Evolutionary conservation across 2,329 filamentous ascomycete species (phyloP), one percentile per base, ranked within the genome.

Genomic region (Diaporthe ilicicola): DNA sequence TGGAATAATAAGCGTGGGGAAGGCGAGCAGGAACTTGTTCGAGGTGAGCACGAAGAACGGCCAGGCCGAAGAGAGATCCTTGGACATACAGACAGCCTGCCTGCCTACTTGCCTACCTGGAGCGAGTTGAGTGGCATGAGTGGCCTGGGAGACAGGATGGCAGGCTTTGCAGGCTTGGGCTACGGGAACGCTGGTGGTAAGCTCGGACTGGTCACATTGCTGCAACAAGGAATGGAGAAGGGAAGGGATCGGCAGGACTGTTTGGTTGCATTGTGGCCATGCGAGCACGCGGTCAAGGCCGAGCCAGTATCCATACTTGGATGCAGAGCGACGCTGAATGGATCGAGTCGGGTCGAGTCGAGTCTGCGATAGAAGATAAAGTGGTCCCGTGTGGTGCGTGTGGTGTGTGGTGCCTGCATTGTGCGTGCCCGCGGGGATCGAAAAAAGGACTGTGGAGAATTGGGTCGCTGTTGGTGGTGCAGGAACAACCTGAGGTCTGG

Each of bases 221-320:
- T 62, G 56, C 56, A 46, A n/a, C 56, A 4, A 46, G 37, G 54
- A 37, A 44, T 19, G 39, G 5, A 44, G 22, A 27, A 59, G 37
- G 22, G 55, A 59, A 59, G 37, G 22, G 55, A 59, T 59, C 55
- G 55, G 39, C 55, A 59, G 15, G 22, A 29, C n/a, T 34, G 29
- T 13, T 29, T 51, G 50, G 50, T 53, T 32, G 50, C 50, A 32
- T 13, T 5, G 9, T n/a, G 15, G 24, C 50, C 27, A 19, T 37
- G 24, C 15, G 34, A 24, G 56, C 27, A 27, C n/a, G 13, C 37
- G 39, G 56, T 44, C 39, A 22, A 46, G 56, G 42, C 27, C n/a
- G 10, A 46, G 39, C 39, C 37, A 61, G 55, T 15, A n/a, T n/a
- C n/a, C n/a, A n/a, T n/a, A 32, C 17, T 29, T 22, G 24, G 22